A percentile compares a stretch with the other conserved stretches of the same genome.
phyloP scores from a whole-genome alignment of 2,329 filamentous ascomycete species.

The Sarocladium brachiariae region DNA sequence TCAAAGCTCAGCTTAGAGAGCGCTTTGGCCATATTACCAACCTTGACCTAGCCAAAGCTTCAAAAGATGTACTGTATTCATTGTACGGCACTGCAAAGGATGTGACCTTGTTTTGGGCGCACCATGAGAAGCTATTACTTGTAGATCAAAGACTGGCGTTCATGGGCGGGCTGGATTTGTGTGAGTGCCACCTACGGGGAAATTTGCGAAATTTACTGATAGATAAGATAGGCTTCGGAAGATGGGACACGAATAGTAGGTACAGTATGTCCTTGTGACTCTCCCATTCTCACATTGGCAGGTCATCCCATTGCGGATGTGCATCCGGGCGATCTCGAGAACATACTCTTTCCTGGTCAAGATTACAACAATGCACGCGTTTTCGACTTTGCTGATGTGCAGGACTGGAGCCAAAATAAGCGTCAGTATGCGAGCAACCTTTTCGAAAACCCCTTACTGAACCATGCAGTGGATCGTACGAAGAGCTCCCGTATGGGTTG shows the following conservation, averaged over 20 bases:
- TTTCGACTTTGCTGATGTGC: slow-evolving; percentile 72
- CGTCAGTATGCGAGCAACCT: slow-evolving; percentile 27
- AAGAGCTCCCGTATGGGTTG: slow-evolving; percentile 84
- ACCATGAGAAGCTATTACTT: slow-evolving; percentile 85
- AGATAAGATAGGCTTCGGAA: slow-evolving; percentile 60
- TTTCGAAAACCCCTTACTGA: neutral
- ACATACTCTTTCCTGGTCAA: slow-evolving; percentile 78
- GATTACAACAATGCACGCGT: slow-evolving; percentile 88
- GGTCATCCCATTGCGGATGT: slow-evolving; percentile 75
- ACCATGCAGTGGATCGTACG: slow-evolving; percentile 59
- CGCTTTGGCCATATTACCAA: slow-evolving; percentile 44
- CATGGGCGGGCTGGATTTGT: slow-evolving; percentile 87
- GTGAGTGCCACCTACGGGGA: slow-evolving; percentile 27
- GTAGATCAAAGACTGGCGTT: slow-evolving; percentile 75
- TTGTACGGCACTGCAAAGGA: slow-evolving; percentile 78
- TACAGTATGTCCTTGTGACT: too few relatives aligned
- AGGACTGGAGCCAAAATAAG: slow-evolving; percentile 79
- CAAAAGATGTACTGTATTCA: slow-evolving; percentile 65
- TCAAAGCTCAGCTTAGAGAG: slow-evolving; percentile 62
- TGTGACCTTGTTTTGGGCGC: slow-evolving; percentile 83
- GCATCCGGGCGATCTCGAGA: slow-evolving; percentile 69
- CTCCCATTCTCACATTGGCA: slow-evolving; percentile 16
- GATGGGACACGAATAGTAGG: slow-evolving; percentile 76
- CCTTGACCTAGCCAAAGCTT: slow-evolving; percentile 56
- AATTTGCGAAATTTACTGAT: neutral